Base-by-base conservation (phyloP, 1,284 basidiomycete species). In the Marasmius fiardii region DNA sequence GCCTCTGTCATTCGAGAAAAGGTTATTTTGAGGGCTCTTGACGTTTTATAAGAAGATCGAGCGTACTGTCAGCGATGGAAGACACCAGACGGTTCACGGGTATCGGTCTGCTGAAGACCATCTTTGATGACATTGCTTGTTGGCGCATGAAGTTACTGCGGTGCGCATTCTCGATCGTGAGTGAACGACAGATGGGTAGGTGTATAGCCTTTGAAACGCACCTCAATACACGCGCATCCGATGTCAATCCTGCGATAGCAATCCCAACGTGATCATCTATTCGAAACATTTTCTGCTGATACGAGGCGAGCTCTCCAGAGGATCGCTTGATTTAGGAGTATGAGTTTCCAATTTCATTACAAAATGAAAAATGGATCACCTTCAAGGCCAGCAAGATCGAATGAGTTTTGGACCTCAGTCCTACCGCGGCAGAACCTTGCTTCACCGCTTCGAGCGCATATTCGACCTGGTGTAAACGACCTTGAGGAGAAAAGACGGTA, bases 251-350 rank as follows among this genome's bases (percentile, higher is more conserved):
- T 51, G 97, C 97, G 69, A 99, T 99, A 48, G 95, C 97, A 67
- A 99, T 95, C 44, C 97, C 97, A 67, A 98, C 88, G 76, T 99
- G 97, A 72, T 98, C 95, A 71, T 99, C 97, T 84, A 99, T 97
- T 67, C 94, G 84, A 72, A 97, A 96, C 88, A 99, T 92, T 83
- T 99, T 99, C 78, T 99, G 95, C 71, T 99, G 97, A 80, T 99
- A 98, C 39, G 92, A 93, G 14, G 97, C 96, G 53, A 99, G 85
- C 74, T 99, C 97, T 60, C 95, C 95, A 10, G 95, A 96, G n/a
- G 96, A 98, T 71, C 96, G 86, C 95, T 99, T 49, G 1, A 31
- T 31, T 31, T 10, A 64, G 28, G 39, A 60, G 51, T 41, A 48
- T 60, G 28, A 59, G 48, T 34, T 16, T 55, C 43, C 52, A n/a